phyloP scores from a whole-genome alignment of 768 basidiomycete genomes.

The Podaxis pistillaris region DNA sequence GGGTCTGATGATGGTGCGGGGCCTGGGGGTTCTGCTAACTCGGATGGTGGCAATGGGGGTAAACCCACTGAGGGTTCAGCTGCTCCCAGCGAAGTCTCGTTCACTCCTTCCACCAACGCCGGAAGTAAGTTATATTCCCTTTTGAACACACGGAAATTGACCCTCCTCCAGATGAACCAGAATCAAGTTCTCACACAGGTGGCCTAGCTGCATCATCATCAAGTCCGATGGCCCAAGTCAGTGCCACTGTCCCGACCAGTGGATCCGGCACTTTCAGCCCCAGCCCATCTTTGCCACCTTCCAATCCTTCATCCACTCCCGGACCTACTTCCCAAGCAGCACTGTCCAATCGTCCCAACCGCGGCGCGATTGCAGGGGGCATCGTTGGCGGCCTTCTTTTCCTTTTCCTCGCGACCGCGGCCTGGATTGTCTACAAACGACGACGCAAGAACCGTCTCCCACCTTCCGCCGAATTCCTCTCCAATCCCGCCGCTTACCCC shows the following conservation, averaged over 20 bases:
- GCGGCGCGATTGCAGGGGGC: constrained; percentile 53
- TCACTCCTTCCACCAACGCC: not conserved
- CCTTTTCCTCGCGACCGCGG: constrained; percentile 32
- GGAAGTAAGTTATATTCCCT: not conserved
- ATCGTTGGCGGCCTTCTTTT: constrained; percentile 48
- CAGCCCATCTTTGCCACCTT: not conserved
- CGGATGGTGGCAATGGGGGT: not conserved
- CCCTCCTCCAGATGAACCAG: not conserved
- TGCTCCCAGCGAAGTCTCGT: not conserved
- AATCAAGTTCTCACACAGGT: no score
- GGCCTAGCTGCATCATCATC: not conserved
- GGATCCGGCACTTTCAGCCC: not conserved
- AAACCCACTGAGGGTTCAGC: not conserved
- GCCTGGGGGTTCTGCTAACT: not conserved
- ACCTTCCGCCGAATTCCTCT: constrained; percentile 60
- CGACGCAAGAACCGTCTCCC: constrained; percentile 41
- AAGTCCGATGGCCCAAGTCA: not conserved
- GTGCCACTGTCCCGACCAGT: constrained; percentile 1
- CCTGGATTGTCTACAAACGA: constrained; percentile 38
- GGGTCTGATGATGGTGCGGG: not conserved
- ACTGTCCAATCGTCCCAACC: constrained; percentile 21
- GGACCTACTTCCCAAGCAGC: constrained; percentile 12
- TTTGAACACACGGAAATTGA: not conserved
- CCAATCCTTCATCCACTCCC: constrained; percentile 7
- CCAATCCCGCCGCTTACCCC: constrained; percentile 6